These are phyloP conservation scores for Neospora caninum DNA, from an alignment of 169 alveolate genomes.

Conservation along the genomic window DNA sequence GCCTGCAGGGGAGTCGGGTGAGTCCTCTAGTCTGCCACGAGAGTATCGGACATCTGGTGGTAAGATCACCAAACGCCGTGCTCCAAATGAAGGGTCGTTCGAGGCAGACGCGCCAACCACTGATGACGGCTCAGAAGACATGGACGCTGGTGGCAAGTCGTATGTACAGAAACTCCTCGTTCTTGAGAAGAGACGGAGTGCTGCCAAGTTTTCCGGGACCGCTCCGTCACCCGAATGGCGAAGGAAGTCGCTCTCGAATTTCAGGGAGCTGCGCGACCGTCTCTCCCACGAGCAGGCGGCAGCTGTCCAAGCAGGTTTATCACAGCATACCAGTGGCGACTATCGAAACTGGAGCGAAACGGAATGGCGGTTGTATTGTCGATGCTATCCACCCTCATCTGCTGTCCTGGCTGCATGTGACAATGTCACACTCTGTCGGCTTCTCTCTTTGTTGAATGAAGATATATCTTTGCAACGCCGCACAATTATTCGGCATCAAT, in stretches of 20 bases:
- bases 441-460: background rate
- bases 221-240: background rate
- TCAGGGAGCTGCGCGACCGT: background rate
- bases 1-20: background rate
- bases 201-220: background rate
- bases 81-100: background rate
- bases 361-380: conserved; percentile 32
- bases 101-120: background rate
- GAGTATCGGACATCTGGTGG: no score
- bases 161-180: background rate
- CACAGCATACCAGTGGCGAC: background rate
- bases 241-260: background rate
- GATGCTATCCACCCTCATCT: conserved; percentile 25
- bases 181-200: background rate
- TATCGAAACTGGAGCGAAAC: background rate
- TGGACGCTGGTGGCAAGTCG: background rate
- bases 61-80: no score
- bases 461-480: background rate
- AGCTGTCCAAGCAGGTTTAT: background rate
- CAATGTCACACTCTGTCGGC: conserved; percentile 22
- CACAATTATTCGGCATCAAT: background rate
- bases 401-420: background rate
- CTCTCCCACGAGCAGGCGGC: background rate
- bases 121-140: background rate
- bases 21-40: no score